Base-by-base conservation (phyloP, 176 grass and related monocot genomes). In the Lolium rigidum region DNA sequence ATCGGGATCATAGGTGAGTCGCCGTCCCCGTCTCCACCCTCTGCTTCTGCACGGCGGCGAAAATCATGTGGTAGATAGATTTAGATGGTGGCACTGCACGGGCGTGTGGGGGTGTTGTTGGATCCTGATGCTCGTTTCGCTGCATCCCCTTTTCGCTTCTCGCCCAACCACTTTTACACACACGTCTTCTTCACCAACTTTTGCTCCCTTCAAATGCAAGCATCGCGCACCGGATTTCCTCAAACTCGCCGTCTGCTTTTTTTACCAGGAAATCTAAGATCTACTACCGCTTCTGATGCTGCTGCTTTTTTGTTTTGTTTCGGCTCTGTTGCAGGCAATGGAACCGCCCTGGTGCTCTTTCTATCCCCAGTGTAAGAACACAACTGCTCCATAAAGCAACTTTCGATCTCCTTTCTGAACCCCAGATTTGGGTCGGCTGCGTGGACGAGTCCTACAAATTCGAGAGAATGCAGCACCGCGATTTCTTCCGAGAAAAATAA, bases 351-450 rank as follows among this genome's bases (percentile, higher is more conserved):
- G 10, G 97, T 93, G 78, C 85, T 99, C 51, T 96, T 99, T 37
- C 90, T 99, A 37, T 91, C 97, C 20, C 97, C 97, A 78, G 60
- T 96, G 97, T 99, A 96, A 96, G 80, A n/a, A 37, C 44, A 25
- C 62, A 15, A 21, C 44, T 67, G 46, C 14, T 50, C 10, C 1
- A 28, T 64, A 7, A 35, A 35, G 31, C 31, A 35, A 35, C 31
- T 35, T 35, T 35, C 31, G 31, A 35, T 35, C 31, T 35, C 31
- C 31, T 35, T 35, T 35, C 31, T 35, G 31, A 35, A 35, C 31
- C 31, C 31, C 31, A 35, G 31, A 35, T 35, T 35, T 2, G 31
- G 31, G 31, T 35, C 31, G 31, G 31, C 31, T 35, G 31, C 31
- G 41, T 43, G 41, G 62, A 31, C 62, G 62, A 54, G 51, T 41